Base-by-base conservation (phyloP, 305 asterid genomes). In the Lippia alba region DNA sequence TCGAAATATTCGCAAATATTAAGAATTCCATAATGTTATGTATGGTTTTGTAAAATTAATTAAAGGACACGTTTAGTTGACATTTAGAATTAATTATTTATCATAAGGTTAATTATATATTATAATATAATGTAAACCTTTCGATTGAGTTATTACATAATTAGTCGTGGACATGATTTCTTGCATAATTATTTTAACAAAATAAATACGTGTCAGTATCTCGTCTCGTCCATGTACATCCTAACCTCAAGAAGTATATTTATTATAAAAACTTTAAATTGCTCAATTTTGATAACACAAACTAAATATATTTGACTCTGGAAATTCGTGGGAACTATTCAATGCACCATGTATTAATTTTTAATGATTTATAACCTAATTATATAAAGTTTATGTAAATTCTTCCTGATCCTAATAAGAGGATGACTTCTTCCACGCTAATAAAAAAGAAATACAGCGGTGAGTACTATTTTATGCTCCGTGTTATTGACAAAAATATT, bases 281-380 rank as follows among this genome's bases (percentile, higher is more conserved):
- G 19, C 18, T 49, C 6, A 12, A 3, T 3, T 14, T 14, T 49
- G 8, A 3, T 16, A 17, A 17, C 32, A 53, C 10, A 19, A 20
- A 33, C 19, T 30, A 57, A 57, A 10, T 16, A 36, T 36, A 16
- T 65, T 54, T 66, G 71, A 66, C 71, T 66, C 54, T 54, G 71
- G 12, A 36, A 20, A 8, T 36, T 24, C n/a, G n/a, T 50, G 8
- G 16, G 48, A 49, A 51, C 20, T 58, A 9, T 58, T 33, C 20
- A 48, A 64, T 30, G 44, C 46, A 49, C 45, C 64, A 58, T 44
- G 14, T 44, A 8, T 58, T 32, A n/a, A 24, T 56, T 12, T 2
- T 48, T 56, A 24, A 6, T 48, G 45, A 18, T 24, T 46, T 64
- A 6, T 24, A 20, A 24, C 30, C 34, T 8, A 12, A 3, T 63